Conservation (phyloP, 257 asterid species). For the Thymus quinquecostatus region DNA sequence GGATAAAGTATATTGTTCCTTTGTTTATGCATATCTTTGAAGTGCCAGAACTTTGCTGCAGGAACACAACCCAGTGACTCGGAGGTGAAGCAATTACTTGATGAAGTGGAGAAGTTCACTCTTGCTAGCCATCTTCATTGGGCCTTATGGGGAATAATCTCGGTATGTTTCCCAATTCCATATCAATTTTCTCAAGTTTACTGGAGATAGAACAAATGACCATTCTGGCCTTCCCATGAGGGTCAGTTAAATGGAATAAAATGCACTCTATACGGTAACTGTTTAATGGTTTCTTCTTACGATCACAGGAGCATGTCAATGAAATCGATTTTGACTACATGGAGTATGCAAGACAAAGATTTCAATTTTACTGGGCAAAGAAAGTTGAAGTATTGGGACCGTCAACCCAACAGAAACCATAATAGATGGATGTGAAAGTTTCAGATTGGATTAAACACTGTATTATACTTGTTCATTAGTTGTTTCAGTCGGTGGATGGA, state of each 20-base stretch:
- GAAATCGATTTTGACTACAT: constrained; percentile 62
- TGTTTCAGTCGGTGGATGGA: constrained; percentile 20
- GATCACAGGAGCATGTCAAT: constrained; percentile 59
- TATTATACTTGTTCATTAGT: neutral
- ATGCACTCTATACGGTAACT: neutral
- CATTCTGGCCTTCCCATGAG: neutral
- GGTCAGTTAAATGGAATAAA: neutral
- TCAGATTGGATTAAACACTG: neutral
- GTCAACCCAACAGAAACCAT: constrained; percentile 20
- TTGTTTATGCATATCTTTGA: constrained; percentile 21
- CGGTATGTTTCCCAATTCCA: constrained; percentile 53
- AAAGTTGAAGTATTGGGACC: constrained; percentile 41
- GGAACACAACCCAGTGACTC: constrained; percentile 57
- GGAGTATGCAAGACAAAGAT: constrained; percentile 67
- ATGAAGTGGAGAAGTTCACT: constrained; percentile 72
- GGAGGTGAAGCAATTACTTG: constrained; percentile 54
- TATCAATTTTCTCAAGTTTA: neutral
- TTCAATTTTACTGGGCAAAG: constrained; percentile 55
- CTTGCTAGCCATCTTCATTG: constrained; percentile 87
- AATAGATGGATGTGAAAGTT: constrained; percentile 22
- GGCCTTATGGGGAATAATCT: constrained; percentile 94
- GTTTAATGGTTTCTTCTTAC: constrained; percentile 8
- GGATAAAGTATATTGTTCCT: neutral
- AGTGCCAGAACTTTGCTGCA: constrained; percentile 40
- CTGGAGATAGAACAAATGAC: neutral